Base-by-base conservation (phyloP, 192 early-diverging fungal species). In the Kickxella alabastrina region DNA sequence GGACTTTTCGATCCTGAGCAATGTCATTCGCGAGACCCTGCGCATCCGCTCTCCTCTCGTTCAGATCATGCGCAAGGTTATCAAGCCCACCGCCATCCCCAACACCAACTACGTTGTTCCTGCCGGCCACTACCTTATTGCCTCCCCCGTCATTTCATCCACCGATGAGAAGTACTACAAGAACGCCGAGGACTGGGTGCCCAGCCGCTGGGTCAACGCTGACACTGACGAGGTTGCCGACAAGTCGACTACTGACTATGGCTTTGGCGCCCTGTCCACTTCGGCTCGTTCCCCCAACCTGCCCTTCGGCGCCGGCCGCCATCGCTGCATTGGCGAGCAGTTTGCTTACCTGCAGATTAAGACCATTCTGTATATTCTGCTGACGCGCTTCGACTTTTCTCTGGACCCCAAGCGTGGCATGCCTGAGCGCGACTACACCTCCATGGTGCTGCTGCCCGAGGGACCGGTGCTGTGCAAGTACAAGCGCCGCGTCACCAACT, bases 301-400 rank as follows among this genome's bases (percentile, higher is more conserved):
- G 58, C 96, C 96, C 26, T 99, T 99, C 79, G 96, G 96, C 61
- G 96, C 94, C 23, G 92, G 90, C 35, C 89, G 96, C 51, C 96
- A 99, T 82, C 83, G 96, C 49, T 99, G 96, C 79, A 99, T 99
- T 75, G 96, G 96, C 49, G 96, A 99, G 70, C 78, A 83, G 41
- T 99, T 99, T 78, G 93, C 91, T 4, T 96, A 90, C 59, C 50
- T 96, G 27, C 96, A 99, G 77, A 86, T 97, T 79, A 95, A 95
- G 84, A 87, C 92, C 22, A 85, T 99, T 26, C 73, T 99, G 49
- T 75, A 89, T 35, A 81, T 82, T 18, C 80, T 97, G 46, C 61
- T 99, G 21, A 67, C 91, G 12, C 82, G 84, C 51, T 93, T 90
- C 67, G 83, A 87, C 53, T 66, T 91, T 52, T 58, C 77, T 43